These are phyloP conservation scores for Geopyxis carbonaria DNA, from an alignment of 495 filamentous ascomycete species.

Conservation along the genomic window DNA sequence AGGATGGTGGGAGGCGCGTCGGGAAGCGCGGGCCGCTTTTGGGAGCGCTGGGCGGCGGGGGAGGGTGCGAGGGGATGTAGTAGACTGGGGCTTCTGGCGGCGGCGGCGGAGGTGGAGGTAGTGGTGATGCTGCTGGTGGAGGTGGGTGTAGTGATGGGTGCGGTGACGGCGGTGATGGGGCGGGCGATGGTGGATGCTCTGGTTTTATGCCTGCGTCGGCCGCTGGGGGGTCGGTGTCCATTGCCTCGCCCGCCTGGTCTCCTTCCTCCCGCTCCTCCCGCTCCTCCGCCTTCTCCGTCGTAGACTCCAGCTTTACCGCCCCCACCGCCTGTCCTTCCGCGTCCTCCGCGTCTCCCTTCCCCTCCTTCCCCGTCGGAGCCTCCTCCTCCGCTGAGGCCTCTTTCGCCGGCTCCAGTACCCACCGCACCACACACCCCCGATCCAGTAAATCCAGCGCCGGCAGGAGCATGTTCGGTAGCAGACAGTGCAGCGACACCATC, in stretches of 20 bases:
- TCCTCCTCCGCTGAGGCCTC: neutral
- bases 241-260: neutral
- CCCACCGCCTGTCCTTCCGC: neutral
- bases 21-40: too few species aligned
- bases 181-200: too few species aligned
- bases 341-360: neutral
- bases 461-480: constrained; percentile 39
- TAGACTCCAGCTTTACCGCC: neutral
- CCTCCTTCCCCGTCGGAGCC: neutral
- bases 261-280: neutral
- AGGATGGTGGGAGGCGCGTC: too few species aligned
- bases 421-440: constrained; percentile 38
- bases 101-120: too few species aligned
- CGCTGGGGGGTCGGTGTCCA: neutral
- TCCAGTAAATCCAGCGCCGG: constrained; percentile 53
- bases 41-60: too few species aligned
- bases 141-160: too few species aligned
- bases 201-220: too few species aligned
- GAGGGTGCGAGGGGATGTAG: too few species aligned
- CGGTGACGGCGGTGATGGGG: too few species aligned
- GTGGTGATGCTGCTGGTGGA: too few species aligned
- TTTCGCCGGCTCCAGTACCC: constrained; percentile 28
- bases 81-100: too few species aligned
- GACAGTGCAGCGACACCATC: constrained; percentile 37
- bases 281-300: neutral